Evolutionary conservation across 2,329 filamentous ascomycete genomes (phyloP), one percentile per base, ranked within the genome.

Genomic region (Aspergillus alliaceus): DNA sequence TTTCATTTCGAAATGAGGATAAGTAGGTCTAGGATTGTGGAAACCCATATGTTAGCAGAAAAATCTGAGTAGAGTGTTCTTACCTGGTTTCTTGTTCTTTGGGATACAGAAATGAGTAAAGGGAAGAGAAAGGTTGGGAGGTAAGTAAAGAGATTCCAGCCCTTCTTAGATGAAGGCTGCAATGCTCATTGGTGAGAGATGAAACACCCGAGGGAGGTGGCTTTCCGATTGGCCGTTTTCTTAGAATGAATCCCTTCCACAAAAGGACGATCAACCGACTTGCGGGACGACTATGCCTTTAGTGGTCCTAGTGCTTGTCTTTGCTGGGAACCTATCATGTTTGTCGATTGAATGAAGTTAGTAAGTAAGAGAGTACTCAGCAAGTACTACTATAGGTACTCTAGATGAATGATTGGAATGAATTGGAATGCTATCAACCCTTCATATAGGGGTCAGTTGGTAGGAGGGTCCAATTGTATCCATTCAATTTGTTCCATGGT

Each of bases 131-230:
- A n/a, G n/a, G n/a, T n/a, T n/a, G n/a, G n/a, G n/a, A n/a, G n/a
- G n/a, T n/a, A n/a, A n/a, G n/a, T n/a, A n/a, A n/a, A n/a, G n/a
- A n/a, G n/a, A n/a, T n/a, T n/a, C n/a, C n/a, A n/a, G n/a, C n/a
- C n/a, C n/a, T n/a, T n/a, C n/a, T n/a, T 31, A 24, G 40, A 32
- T 31, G 39, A 27, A 51, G n/a, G 6, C 6, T 37, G 9, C 46
- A 39, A 46, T 25, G 48, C 37, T 52, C 47, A 56, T 56, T 52
- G 54, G 54, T 40, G 22, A 27, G 29, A 4, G 31, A 46, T 52
- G 48, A 47, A 56, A 47, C 48, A 39, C 24, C 46, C 51, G 51
- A 40, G 39, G 11, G 11, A 40, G 9, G 18, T 32, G 25, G 25
- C 18, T 15, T 35, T 46, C 51, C 29, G 51, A 53, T 53, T 53